Conservation (phyloP, 768 basidiomycete species). For the Mycena leptocephala region DNA sequence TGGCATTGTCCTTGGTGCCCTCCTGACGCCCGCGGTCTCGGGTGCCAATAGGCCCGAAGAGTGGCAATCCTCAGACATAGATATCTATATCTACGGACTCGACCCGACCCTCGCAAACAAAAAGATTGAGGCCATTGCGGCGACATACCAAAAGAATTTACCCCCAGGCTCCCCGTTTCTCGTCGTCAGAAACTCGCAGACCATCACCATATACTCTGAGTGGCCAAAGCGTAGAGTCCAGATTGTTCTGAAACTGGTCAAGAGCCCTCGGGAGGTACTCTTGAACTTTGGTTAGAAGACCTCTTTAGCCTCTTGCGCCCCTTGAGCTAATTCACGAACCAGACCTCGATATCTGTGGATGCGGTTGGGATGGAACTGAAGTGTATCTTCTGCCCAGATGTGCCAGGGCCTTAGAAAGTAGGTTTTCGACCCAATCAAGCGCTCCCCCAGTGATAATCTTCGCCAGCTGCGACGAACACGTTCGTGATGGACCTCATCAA, state of each 20-base stretch:
- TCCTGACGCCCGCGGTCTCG: constrained; percentile 29
- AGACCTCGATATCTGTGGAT: constrained; percentile 37
- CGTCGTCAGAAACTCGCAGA: constrained; percentile 37
- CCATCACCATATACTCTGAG: constrained; percentile 34
- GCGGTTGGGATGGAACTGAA: constrained; percentile 33
- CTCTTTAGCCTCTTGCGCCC: background rate
- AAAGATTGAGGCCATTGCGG: constrained; percentile 32
- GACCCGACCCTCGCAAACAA: constrained; percentile 21
- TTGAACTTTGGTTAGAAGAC: background rate
- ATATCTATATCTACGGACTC: constrained; percentile 35
- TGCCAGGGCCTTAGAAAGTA: constrained; percentile 36
- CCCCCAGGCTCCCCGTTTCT: constrained; percentile 27
- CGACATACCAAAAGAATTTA: constrained; percentile 29
- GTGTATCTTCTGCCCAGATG: constrained; percentile 33
- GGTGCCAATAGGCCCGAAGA: constrained; percentile 14
- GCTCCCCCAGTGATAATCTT: background rate
- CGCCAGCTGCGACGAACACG: constrained; percentile 9
- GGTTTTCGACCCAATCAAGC: background rate
- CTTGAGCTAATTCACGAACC: constrained; percentile 35
- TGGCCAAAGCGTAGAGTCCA: constrained; percentile 35
- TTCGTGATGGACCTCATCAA: constrained; percentile 39
- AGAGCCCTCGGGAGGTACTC: constrained; percentile 30
- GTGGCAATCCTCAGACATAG: constrained; percentile 36
- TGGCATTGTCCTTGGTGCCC: constrained; percentile 30
- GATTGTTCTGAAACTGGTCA: constrained; percentile 37